phyloP scores from a whole-genome alignment of 345 rosid genomes.

The Brassica nigra region DNA sequence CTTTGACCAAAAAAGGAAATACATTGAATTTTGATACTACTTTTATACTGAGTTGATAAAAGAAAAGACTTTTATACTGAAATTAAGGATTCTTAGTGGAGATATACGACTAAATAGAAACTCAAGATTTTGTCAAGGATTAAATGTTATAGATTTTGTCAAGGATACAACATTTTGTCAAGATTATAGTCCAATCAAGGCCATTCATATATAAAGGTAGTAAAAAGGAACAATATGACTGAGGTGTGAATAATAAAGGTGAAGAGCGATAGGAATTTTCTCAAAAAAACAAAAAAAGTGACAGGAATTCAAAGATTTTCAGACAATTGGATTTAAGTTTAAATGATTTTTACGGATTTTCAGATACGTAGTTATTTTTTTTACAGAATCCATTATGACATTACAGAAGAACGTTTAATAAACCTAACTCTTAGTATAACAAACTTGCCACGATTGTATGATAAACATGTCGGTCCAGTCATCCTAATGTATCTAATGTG shows the following conservation, averaged over 20 bases:
- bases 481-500: too few species aligned
- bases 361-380: neutral
- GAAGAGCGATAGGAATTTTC: neutral
- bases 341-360: neutral
- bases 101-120: neutral
- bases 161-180: neutral
- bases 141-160: neutral
- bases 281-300: neutral
- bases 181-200: neutral
- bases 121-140: neutral
- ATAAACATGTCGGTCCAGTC: neutral
- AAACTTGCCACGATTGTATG: neutral
- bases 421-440: neutral
- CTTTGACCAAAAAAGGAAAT: neutral
- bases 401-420: too few species aligned
- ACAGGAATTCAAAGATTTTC: neutral
- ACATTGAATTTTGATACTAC: neutral
- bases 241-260: neutral
- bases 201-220: neutral
- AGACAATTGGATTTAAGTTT: neutral
- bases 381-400: neutral
- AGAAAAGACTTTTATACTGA: neutral
- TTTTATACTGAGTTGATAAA: neutral
- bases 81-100: neutral
- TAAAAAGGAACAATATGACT: neutral